Percentiles rank a stretch among this genome's conserved stretches.
Evolutionary conservation across 2,329 filamentous ascomycete genomes (phyloP).

Genomic region (Dichotomopilus funicola): DNA sequence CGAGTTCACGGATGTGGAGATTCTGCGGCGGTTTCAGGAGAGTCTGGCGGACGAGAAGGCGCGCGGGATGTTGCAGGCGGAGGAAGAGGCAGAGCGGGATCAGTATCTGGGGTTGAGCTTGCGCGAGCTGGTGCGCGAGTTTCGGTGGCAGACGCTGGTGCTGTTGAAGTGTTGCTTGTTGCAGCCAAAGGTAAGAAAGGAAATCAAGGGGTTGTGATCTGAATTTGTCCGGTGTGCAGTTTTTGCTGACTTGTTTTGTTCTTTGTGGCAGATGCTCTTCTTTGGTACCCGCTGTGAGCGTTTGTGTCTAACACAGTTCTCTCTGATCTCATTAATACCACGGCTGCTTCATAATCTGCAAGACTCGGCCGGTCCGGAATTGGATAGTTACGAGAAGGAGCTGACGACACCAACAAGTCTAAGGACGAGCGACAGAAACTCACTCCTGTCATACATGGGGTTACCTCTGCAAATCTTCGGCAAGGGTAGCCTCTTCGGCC

Average conservation of each 20-base stretch:
- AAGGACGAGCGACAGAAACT: conserved; percentile 84
- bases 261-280: conserved; percentile 74
- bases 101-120: conserved; percentile 85
- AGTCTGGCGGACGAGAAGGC: conserved; percentile 65
- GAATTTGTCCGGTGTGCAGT: too few species aligned
- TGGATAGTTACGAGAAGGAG: conserved; percentile 74
- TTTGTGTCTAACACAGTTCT: conserved; percentile 98
- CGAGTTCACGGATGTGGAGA: conserved; percentile 87
- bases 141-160: conserved; percentile 89
- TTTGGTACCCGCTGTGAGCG: conserved; percentile 95
- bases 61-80: conserved; percentile 51
- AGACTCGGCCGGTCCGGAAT: conserved; percentile 89
- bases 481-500: conserved; percentile 91
- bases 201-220: too few species aligned
- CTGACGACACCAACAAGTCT: conserved; percentile 74
- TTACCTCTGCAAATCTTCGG: conserved; percentile 92
- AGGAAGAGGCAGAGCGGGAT: conserved; percentile 60
- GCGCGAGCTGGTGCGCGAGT: conserved; percentile 87
- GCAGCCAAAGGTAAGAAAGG: conserved; percentile 82
- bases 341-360: conserved; percentile 85
- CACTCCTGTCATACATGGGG: conserved; percentile 88
- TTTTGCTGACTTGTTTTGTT: not conserved
- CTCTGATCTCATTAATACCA: conserved; percentile 88
- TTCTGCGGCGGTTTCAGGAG: conserved; percentile 84
- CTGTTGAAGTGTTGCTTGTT: conserved; percentile 89